phyloP scores from a whole-genome alignment of 2,329 filamentous ascomycete genomes.

The Exophiala oligosperma region DNA sequence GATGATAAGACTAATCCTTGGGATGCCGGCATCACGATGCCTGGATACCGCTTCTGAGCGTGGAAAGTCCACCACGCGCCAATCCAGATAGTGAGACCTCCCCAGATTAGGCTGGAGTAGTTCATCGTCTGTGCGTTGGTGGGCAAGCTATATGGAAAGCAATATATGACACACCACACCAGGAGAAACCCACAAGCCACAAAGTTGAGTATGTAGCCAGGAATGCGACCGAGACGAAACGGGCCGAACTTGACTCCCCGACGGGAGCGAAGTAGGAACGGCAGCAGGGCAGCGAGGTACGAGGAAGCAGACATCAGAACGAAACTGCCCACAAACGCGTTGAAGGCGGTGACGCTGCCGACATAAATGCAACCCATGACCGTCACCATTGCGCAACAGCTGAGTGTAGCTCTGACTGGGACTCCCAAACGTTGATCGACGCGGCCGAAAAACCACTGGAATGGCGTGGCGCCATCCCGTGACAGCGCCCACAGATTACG shows the following conservation, averaged over 20 bases:
- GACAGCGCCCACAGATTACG: conserved; percentile 39
- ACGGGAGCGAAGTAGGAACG: conserved; percentile 52
- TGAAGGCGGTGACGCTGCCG: conserved; percentile 45
- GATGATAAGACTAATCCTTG: too few species aligned
- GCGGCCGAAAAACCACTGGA: conserved; percentile 39
- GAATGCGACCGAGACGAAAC: conserved; percentile 52
- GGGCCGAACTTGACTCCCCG: conserved; percentile 51
- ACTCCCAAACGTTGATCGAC: conserved; percentile 44
- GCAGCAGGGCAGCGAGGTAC: conserved; percentile 53
- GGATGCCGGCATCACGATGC: background rate
- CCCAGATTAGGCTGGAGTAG: conserved; percentile 53
- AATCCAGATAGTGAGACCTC: conserved; percentile 47
- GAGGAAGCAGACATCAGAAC: conserved; percentile 59
- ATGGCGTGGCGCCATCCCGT: conserved; percentile 49
- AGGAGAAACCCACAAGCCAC: conserved; percentile 53
- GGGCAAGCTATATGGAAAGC: conserved; percentile 54
- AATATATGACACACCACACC: conserved; percentile 58
- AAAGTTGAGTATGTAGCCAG: conserved; percentile 51
- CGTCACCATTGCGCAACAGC: conserved; percentile 49
- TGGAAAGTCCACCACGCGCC: background rate
- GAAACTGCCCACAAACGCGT: conserved; percentile 58
- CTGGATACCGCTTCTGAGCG: background rate
- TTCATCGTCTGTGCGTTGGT: conserved; percentile 52
- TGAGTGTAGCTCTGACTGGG: conserved; percentile 45
- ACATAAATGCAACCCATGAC: conserved; percentile 57